Evolutionary conservation across 306 rosid genomes (phyloP), one percentile per base, ranked within the genome.

Genomic region (Castanopsis chinensis): DNA sequence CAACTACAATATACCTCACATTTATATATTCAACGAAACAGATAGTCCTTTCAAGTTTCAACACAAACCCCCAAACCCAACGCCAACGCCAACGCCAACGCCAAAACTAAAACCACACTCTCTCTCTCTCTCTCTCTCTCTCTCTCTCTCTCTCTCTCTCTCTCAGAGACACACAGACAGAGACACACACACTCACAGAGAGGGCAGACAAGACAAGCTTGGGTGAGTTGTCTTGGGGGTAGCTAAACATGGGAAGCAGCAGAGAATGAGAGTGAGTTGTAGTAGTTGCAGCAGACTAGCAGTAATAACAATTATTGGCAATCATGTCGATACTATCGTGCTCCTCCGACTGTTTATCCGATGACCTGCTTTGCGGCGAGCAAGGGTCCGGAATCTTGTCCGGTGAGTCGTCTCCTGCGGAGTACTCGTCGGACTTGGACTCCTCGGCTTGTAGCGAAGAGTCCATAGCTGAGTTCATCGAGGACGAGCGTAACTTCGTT

Each of bases 351-450:
- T 85, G 79, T 86, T 85, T 90, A 76, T 70, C 90, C 35, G 87
- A 88, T 79, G 87, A 88, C 80, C 92, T 96, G 49, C 91, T 96
- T 41, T 96, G 99, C 86, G 60, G 80, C 21, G 99, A 96, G 78
- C 45, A 41, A 41, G 92, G 85, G 35, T 86, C 98, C 75, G 88
- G 77, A 33, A 76, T 93, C 77, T 32, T 90, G 28, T 87, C 98
- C 78, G 88, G 76, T 55, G 94, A 89, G 12, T 90, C 89, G 76
- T 94, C 53, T 11, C 53, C 15, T 17, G 53, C 89, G 86, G 94
- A 86, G 49, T 87, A 73, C 75, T 90, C 84, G 56, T 88, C 96
- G 27, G 89, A 87, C 76, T 1, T 87, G 23, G 93, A 90, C 28
- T 90, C 90, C 7, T 71, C 82, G 25, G 79, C 83, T 4, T 52